Conservation (phyloP, 352 stramenopile species). For the Thalassiosira delicatula region DNA sequence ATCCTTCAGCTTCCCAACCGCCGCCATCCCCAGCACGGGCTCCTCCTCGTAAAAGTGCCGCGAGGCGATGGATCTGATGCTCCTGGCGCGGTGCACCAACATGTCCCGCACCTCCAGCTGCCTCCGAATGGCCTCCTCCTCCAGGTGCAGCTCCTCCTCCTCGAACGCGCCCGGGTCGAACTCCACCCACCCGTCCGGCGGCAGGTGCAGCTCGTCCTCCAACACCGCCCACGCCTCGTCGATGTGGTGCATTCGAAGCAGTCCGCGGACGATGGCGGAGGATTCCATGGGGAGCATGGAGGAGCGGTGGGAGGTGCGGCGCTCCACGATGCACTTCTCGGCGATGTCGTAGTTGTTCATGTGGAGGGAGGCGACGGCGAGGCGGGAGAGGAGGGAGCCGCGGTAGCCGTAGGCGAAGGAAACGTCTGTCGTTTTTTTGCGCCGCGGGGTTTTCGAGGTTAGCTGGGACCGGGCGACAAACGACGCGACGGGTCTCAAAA, state of each 20-base stretch:
- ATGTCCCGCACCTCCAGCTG: conserved; percentile 59
- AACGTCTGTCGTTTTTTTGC: no score
- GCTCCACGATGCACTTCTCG: conserved; percentile 66
- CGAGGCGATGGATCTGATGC: conserved; percentile 78
- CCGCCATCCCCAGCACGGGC: conserved; percentile 62
- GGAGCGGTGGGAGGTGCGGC: conserved; percentile 59
- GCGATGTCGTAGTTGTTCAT: conserved; percentile 75
- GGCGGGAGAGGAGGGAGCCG: conserved; percentile 75
- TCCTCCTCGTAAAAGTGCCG: conserved; percentile 79
- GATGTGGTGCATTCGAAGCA: conserved; percentile 70
- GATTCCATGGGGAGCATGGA: conserved; percentile 79
- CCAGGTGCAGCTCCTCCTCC: conserved; percentile 35
- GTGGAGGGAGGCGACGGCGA: conserved; percentile 78
- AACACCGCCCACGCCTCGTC: conserved; percentile 77
- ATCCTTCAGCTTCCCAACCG: conserved; percentile 68
- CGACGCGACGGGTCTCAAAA: no score
- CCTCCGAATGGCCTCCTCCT: conserved; percentile 49
- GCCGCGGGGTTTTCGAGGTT: no score
- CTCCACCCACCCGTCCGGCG: conserved; percentile 53
- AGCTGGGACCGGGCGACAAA: no score
- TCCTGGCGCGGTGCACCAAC: conserved; percentile 71
- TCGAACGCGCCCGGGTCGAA: conserved; percentile 17
- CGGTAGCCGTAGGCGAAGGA: conserved; percentile 78
- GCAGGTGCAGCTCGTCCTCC: conserved; percentile 77
- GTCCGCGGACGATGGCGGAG: conserved; percentile 73